A percentile compares a stretch with the other conserved stretches of the same genome.
phyloP scores from a whole-genome alignment of 2,329 filamentous ascomycete genomes.

The Talaromyces funiculosus region DNA sequence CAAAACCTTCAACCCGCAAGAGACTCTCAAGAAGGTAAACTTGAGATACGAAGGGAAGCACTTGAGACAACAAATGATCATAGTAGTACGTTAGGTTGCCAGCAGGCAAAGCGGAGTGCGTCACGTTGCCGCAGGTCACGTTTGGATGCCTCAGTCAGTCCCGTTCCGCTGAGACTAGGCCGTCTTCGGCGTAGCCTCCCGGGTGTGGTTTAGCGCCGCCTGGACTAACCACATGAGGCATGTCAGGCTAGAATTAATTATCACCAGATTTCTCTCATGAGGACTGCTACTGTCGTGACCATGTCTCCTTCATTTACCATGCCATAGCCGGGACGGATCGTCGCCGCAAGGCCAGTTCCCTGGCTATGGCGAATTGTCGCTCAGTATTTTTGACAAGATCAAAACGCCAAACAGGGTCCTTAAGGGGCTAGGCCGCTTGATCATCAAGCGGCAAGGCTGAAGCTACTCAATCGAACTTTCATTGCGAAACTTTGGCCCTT shows the following conservation, averaged over 20 bases:
- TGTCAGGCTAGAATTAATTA: background rate
- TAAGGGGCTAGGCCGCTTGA: no score
- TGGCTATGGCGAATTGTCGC: no score
- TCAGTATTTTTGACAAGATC: no score
- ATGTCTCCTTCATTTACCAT: no score
- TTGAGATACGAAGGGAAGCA: background rate
- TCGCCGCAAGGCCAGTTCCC: no score
- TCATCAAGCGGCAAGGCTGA: no score
- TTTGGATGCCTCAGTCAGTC: background rate
- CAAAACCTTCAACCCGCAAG: background rate
- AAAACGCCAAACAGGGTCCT: no score
- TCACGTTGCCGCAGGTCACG: conserved; percentile 10
- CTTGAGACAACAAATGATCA: background rate
- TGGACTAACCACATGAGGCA: background rate
- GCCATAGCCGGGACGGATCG: no score
- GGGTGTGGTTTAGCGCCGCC: background rate
- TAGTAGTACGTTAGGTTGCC: background rate
- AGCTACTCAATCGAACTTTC: no score
- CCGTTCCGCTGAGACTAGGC: background rate
- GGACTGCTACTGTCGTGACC: no score
- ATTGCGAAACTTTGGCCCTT: no score
- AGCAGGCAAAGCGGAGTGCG: background rate
- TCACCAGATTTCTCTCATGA: background rate
- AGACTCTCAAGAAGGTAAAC: no score
- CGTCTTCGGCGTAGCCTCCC: background rate